Evolutionary conservation across 2,329 filamentous ascomycete genomes (phyloP), one percentile per base, ranked within the genome.

Genomic region (Colletotrichum musicola): DNA sequence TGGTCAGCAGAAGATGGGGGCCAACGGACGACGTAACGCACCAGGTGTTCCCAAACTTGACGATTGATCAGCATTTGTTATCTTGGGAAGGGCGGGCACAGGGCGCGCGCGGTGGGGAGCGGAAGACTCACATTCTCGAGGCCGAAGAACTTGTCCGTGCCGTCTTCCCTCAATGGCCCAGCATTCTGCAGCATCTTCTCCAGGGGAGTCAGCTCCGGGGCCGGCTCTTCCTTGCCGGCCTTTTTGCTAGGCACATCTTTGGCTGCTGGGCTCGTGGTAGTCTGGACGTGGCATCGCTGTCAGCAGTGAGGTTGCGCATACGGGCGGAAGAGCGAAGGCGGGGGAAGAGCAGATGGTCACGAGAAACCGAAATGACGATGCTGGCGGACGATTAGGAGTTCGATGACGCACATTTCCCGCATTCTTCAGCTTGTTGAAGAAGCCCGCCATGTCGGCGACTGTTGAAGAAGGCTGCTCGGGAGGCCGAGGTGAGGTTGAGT

Each of bases 111-210:
- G 58, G 44, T 64, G 55, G 53, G 69, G 71, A 53, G 42, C 22
- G 40, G 16, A 51, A 62, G 70, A 85, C 93, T 82, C 86, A 98
- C 95, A 83, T 99, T 99, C 82, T 99, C 96, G 79, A 98, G 92
- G 16, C 96, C 96, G 82, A 97, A 98, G 84, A 97, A 99, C 83
- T 97, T 97, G 83, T 98, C 96, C 78, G 93, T 97, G 62, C 96
- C 96, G 81, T 98, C 95, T 73, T 88, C 85, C 75, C 94, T 90
- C 73, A 97, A 83, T 2, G 95, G 90, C 4, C 94, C 95, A 68
- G 93, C 90, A 80, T 93, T 92, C 74, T 90, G 88, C 38, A 99
- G 86, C 86, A 97, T 92, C 84, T 94, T 90, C 75, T 90, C 87
- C 66, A 91, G 74, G 3, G 89, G 89, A 2, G 89, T 91, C 62